These are phyloP conservation scores for Pseudopithomyces chartarum DNA, from an alignment of 2,329 filamentous ascomycete species.

Conservation along the genomic window DNA sequence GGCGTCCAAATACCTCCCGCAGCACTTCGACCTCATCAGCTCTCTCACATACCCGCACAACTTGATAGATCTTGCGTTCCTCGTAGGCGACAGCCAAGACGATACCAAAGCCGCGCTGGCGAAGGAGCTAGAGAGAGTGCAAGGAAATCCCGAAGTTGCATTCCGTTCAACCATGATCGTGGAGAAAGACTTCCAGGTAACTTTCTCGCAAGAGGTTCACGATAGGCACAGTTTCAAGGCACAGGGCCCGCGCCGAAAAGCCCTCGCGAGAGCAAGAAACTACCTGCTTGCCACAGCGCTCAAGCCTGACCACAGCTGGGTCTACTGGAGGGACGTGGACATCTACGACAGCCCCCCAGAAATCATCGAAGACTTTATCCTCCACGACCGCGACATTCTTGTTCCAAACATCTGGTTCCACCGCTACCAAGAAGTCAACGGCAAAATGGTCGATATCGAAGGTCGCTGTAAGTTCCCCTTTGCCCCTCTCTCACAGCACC, in stretches of 20 bases:
- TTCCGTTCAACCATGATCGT: constrained; percentile 86
- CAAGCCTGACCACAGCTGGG: constrained; percentile 95
- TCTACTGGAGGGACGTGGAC: constrained; percentile 98
- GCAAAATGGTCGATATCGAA: constrained; percentile 74
- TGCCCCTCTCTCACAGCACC: neutral
- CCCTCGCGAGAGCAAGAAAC: constrained; percentile 88
- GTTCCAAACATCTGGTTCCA: constrained; percentile 99
- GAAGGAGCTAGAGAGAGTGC: constrained; percentile 84
- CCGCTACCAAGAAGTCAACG: constrained; percentile 74
- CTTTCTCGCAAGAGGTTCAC: constrained; percentile 76
- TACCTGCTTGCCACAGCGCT: constrained; percentile 84
- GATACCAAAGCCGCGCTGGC: constrained; percentile 88
- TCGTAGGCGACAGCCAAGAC: constrained; percentile 89
- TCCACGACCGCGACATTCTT: constrained; percentile 88
- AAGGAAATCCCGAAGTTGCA: constrained; percentile 76
- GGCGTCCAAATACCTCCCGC: constrained; percentile 77
- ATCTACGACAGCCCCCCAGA: constrained; percentile 86
- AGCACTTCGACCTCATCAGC: constrained; percentile 91
- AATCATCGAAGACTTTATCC: constrained; percentile 94
- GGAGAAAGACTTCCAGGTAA: constrained; percentile 86
- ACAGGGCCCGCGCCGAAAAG: constrained; percentile 87
- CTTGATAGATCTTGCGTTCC: constrained; percentile 91
- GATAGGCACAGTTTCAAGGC: constrained; percentile 85
- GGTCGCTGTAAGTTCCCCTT: constrained; percentile 75
- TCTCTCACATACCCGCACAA: constrained; percentile 93